These are phyloP conservation scores for Erysiphe neolycopersici DNA, from an alignment of 2,329 filamentous ascomycete species.

Conservation along the genomic window DNA sequence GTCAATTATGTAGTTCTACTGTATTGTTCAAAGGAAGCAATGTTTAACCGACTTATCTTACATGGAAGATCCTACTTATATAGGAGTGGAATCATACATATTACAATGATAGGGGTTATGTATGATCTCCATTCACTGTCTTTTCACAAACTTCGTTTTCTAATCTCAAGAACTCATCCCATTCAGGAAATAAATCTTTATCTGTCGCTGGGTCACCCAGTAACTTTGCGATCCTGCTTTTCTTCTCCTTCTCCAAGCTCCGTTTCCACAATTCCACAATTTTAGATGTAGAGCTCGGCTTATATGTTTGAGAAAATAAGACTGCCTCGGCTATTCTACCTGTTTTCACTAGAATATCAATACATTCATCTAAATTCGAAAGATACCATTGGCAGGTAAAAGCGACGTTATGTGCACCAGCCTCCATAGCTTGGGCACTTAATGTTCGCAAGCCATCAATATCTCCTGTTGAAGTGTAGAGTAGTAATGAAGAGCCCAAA, in stretches of 20 bases:
- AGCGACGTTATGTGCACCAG: conserved; percentile 70
- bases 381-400: conserved; percentile 79
- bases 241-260: conserved; percentile 57
- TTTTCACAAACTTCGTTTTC: conserved; percentile 24
- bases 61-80: no score
- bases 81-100: no score
- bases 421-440: conserved; percentile 45
- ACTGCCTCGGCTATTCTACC: conserved; percentile 63
- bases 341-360: conserved; percentile 54
- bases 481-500: conserved; percentile 60
- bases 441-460: conserved; percentile 45
- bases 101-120: no score
- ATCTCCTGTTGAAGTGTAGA: conserved; percentile 70
- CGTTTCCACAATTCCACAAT: conserved; percentile 62
- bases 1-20: no score
- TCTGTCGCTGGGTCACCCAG: conserved; percentile 62
- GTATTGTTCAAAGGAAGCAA: no score
- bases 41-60: no score
- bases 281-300: conserved; percentile 44
- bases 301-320: conserved; percentile 85
- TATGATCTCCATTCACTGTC: background rate
- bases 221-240: conserved; percentile 57
- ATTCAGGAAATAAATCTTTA: conserved; percentile 81
- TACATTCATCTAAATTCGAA: conserved; percentile 56
- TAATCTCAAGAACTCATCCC: conserved; percentile 68